Evolutionary conservation across 2,329 filamentous ascomycete species (phyloP), one percentile per base, ranked within the genome.

Genomic region (Calonectria ilicicola): DNA sequence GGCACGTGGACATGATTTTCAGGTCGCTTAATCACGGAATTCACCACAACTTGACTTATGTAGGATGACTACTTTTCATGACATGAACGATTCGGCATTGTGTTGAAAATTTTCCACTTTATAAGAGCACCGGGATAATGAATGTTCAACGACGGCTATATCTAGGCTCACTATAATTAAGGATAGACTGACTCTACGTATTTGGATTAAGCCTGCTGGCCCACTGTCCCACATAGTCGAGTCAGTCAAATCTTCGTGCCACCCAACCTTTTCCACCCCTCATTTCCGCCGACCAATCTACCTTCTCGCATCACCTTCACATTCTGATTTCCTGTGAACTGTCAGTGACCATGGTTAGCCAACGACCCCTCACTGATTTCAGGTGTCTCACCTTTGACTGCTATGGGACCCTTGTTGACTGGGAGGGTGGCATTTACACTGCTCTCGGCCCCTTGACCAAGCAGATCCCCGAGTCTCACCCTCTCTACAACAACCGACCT

Each of bases 351-450:
- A 67, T 67, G 65, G 65, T 51, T 27, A 46, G 12, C 51, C 26
- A 47, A n/a, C 51, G 65, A 67, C 51, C 65, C 19, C 65, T 67
- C 27, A 46, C 65, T 32, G 60, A 58, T 6, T 70, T 70, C 27
- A 67, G 42, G 9, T 40, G 63, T 42, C 89, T 94, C 38, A 91
- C 90, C 78, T 95, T 95, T 83, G 93, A 96, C 83, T 91, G 93
- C 84, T 95, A 94, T 82, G 93, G 93, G 80, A 96, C 94, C 0
- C 87, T 95, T 2, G 91, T 95, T 69, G 93, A 95, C 85, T 95
- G 93, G 93, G 92, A 95, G 81, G 81, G 84, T 26, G 92, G 93
- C 67, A 88, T 94, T 69, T 82, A 88, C 56, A 74, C 82, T 1
- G 86, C 89, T 1, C 86, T 95, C 2, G 76, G 82, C n/a, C 85